These are phyloP conservation scores for Mortierella alpina DNA, from an alignment of 192 early-diverging fungal genomes.

Conservation along the genomic window DNA sequence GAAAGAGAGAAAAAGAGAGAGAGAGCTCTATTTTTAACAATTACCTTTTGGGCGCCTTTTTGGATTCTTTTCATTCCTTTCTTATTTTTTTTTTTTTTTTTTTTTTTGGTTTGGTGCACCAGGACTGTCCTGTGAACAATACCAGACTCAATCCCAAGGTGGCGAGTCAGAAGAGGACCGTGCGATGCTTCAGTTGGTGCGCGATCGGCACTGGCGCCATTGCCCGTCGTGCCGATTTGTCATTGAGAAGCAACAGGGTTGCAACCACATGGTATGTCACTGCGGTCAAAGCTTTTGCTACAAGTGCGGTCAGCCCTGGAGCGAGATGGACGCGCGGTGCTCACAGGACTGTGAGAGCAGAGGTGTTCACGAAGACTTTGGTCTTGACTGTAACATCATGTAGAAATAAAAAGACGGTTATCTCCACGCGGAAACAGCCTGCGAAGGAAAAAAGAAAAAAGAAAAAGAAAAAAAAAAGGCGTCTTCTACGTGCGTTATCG, in stretches of 20 bases:
- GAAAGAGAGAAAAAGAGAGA: constrained; percentile 7
- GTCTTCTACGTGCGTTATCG: too few relatives aligned
- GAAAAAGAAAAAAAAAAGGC: too few relatives aligned
- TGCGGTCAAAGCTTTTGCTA: constrained; percentile 53
- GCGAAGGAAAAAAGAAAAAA: too few relatives aligned
- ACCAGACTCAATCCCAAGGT: constrained; percentile 25
- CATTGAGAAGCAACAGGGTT: constrained; percentile 49
- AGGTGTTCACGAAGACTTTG: constrained; percentile 30
- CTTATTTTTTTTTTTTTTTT: not conserved
- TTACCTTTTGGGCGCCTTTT: not conserved
- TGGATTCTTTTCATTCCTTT: not conserved
- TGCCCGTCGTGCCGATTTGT: constrained; percentile 51
- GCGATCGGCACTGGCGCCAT: constrained; percentile 49
- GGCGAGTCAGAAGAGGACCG: constrained; percentile 42
- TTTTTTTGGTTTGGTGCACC: not conserved
- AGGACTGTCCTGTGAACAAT: constrained; percentile 44
- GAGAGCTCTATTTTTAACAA: not conserved
- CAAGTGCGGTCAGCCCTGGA: constrained; percentile 39
- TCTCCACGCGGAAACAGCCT: not conserved
- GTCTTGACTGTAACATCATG: constrained; percentile 49
- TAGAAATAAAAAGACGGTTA: not conserved
- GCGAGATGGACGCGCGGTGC: constrained; percentile 44
- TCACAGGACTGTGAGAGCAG: constrained; percentile 42
- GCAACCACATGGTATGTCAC: constrained; percentile 53
- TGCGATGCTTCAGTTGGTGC: constrained; percentile 41